Evolutionary conservation across 805 yeast genomes (phyloP).

Genomic region (Candida maltosa): DNA sequence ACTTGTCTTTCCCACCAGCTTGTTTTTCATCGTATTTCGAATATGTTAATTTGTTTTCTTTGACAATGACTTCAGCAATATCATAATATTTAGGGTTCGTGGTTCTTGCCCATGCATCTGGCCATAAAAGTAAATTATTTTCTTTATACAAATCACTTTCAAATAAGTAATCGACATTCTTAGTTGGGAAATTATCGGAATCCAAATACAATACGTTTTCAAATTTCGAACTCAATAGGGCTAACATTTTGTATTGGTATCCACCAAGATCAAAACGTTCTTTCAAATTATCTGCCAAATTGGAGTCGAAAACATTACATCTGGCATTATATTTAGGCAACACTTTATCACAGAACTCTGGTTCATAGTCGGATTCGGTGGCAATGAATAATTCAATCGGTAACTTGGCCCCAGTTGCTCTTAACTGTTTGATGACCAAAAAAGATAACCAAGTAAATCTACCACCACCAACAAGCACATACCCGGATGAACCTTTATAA

Average conservation of each 20-base stretch:
- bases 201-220: constrained; percentile 47
- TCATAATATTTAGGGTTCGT: constrained; percentile 55
- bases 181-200: constrained; percentile 48
- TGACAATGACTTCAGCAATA: constrained; percentile 29
- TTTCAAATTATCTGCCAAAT: constrained; percentile 12
- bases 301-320: constrained; percentile 43
- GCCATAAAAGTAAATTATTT: constrained; percentile 56
- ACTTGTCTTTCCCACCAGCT: constrained; percentile 30
- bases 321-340: constrained; percentile 43
- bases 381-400: constrained; percentile 54
- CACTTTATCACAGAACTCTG: constrained; percentile 40
- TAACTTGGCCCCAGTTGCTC: constrained; percentile 40
- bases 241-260: constrained; percentile 50
- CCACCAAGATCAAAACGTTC: constrained; percentile 33
- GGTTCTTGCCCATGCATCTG: constrained; percentile 69
- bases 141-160: constrained; percentile 43
- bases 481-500: constrained; percentile 32
- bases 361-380: constrained; percentile 41
- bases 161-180: constrained; percentile 44
- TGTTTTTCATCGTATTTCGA: constrained; percentile 30
- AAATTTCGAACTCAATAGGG: constrained; percentile 61
- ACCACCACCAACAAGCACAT: constrained; percentile 54
- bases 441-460: constrained; percentile 49
- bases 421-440: constrained; percentile 44
- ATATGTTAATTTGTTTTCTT: constrained; percentile 31